Base-by-base conservation (phyloP, 1,284 basidiomycete species). In the Ustilago curta region DNA sequence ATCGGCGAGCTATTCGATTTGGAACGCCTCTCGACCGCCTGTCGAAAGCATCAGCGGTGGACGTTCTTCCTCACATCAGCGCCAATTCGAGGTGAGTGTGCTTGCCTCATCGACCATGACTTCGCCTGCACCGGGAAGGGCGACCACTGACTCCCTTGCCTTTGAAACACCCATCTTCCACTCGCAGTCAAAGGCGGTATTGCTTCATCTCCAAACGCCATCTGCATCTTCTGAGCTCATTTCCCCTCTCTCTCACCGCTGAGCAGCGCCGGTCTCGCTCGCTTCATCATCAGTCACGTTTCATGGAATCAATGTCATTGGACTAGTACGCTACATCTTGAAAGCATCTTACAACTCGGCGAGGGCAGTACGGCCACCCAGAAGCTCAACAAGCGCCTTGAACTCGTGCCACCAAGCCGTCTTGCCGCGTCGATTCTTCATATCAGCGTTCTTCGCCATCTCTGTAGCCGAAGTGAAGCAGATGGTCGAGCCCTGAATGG, bases 391-490 rank as follows among this genome's bases (percentile, higher is more conserved):
- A 23, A 80, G 70, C 31, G 56, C 71, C 72, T 80, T 80, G 69
- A 66, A 55, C 25, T 74, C 68, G 57, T 78, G 74, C 97, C 96
- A 99, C 94, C 94, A 96, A 56, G 88, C 87, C 37, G 88, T 86
- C 85, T 90, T 93, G 1, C 94, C 95, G 70, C 94, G 86, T 63
- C 96, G 88, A 84, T 94, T 91, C 87, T 90, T 90, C 91, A 96
- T 93, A 86, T 99, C 95, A 23, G 95, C 93, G 58, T 93, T 90
- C 69, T 87, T 86, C 54, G 93, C 87, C 89, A 98, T 93, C 77
- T 94, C 93, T 70, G 89, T 88, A 66, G 95, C 92, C 0, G 91
- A 89, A 4, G 95, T 93, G 89, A 93, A 94, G 69, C 90, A 87
- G 70, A 98, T 88, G 32, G 88, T 87, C 59, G 91, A 91, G 18